Percentiles rank a stretch among this genome's conserved stretches.
phyloP scores from a whole-genome alignment of 768 basidiomycete genomes.

The Suillus decipiens region DNA sequence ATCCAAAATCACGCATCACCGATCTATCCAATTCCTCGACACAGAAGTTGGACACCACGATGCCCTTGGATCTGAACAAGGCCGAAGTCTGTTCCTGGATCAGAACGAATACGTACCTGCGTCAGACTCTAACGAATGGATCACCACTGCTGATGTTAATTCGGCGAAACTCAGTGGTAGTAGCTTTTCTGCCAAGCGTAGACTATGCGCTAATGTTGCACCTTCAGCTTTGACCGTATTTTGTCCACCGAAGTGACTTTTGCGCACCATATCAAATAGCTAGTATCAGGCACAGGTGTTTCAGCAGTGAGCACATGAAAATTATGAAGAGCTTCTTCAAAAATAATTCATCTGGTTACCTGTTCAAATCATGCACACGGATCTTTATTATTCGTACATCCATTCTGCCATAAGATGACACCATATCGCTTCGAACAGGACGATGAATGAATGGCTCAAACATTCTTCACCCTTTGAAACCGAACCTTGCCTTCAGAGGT shows the following conservation, averaged over 20 bases:
- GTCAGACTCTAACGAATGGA: conserved; percentile 30
- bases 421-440: conserved; percentile 71
- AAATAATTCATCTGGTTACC: conserved; percentile 67
- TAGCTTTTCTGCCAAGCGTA: conserved; percentile 20
- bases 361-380: conserved; percentile 32
- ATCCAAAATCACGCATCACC: too few relatives aligned
- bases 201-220: not conserved
- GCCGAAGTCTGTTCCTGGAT: too few relatives aligned
- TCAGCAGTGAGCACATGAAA: conserved; percentile 73
- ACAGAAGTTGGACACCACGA: too few relatives aligned
- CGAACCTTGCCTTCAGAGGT: conserved; percentile 34
- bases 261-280: too few relatives aligned
- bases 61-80: too few relatives aligned
- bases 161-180: conserved; percentile 45
- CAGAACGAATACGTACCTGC: too few relatives aligned
- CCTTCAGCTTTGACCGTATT: conserved; percentile 64
- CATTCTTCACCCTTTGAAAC: conserved; percentile 47
- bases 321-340: conserved; percentile 41
- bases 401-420: conserved; percentile 63
- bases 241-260: conserved; percentile 54
- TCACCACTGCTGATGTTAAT: conserved; percentile 75
- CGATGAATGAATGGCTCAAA: conserved; percentile 77
- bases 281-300: conserved; percentile 50
- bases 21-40: too few relatives aligned
- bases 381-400: conserved; percentile 65